Evolutionary conservation across 495 filamentous ascomycete genomes (phyloP).

Genomic region (Podospora pseudoanserina): DNA sequence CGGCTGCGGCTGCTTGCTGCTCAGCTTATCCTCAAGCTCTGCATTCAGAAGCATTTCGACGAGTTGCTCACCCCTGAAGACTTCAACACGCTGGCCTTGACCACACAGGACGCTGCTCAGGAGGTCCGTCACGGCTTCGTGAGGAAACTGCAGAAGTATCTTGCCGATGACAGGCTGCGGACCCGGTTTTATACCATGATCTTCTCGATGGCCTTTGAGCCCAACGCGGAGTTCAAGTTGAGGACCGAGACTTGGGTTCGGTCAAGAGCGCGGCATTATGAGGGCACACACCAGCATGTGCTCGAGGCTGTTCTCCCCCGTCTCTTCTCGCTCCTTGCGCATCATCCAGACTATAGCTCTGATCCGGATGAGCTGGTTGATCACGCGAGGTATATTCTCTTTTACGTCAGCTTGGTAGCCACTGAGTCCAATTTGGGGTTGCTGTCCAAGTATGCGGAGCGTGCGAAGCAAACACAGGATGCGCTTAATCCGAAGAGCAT

Average conservation of each 20-base stretch:
- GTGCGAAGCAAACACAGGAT: conserved; percentile 86
- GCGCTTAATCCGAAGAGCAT: conserved; percentile 61
- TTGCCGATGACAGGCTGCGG: conserved; percentile 63
- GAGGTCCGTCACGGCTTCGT: conserved; percentile 76
- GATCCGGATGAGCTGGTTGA: conserved; percentile 68
- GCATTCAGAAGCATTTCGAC: conserved; percentile 68
- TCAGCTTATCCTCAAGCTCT: conserved; percentile 79
- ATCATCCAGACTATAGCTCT: conserved; percentile 85
- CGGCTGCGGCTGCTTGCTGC: conserved; percentile 79
- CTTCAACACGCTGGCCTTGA: conserved; percentile 75
- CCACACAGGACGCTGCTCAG: conserved; percentile 71
- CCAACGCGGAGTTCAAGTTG: conserved; percentile 60
- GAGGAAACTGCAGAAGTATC: conserved; percentile 80
- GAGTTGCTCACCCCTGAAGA: conserved; percentile 63
- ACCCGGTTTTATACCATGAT: conserved; percentile 80
- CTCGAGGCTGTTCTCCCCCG: conserved; percentile 86
- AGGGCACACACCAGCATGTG: conserved; percentile 52
- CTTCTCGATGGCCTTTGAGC: conserved; percentile 90
- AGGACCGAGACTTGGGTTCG: conserved; percentile 84
- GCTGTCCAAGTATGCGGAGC: conserved; percentile 88
- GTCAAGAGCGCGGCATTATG: conserved; percentile 60
- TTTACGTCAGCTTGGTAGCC: conserved; percentile 79
- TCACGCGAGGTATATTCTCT: conserved; percentile 80
- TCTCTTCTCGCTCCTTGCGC: conserved; percentile 80
- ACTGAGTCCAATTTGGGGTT: conserved; percentile 81